phyloP scores from a whole-genome alignment of 495 filamentous ascomycete genomes.

The Elaphomyces granulatus region DNA sequence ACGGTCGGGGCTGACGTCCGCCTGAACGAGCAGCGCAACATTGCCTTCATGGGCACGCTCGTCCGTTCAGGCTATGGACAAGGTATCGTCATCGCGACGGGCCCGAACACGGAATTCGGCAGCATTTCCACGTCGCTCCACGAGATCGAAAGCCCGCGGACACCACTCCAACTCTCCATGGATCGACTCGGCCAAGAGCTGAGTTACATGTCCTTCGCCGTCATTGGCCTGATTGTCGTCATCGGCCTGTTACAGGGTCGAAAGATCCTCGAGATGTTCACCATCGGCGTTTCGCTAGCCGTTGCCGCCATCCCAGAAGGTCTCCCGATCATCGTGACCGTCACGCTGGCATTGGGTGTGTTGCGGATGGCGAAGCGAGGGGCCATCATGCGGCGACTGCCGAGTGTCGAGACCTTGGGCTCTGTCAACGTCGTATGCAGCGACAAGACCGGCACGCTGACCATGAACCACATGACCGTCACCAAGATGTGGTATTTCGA shows the following conservation, averaged over 20 bases:
- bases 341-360: constrained; percentile 87
- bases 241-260: constrained; percentile 82
- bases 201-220: constrained; percentile 87
- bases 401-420: constrained; percentile 94
- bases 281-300: constrained; percentile 90
- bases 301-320: constrained; percentile 97
- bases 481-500: constrained; percentile 94
- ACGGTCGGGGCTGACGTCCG: constrained; percentile 50
- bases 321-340: constrained; percentile 93
- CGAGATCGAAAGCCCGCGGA: constrained; percentile 87
- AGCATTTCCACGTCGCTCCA: constrained; percentile 83
- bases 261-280: constrained; percentile 86
- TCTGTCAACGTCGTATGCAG: constrained; percentile 97
- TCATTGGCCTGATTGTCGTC: constrained; percentile 84
- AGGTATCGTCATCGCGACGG: constrained; percentile 89
- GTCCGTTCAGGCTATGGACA: constrained; percentile 94
- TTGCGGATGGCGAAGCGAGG: constrained; percentile 87
- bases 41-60: constrained; percentile 96
- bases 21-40: constrained; percentile 58
- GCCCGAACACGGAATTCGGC: constrained; percentile 89
- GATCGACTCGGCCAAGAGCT: constrained; percentile 86
- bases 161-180: constrained; percentile 92
- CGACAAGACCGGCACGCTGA: constrained; percentile 94
- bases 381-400: constrained; percentile 87
- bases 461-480: constrained; percentile 96